Conservation (phyloP, 164 flowering plant species). For the Piper betle region DNA sequence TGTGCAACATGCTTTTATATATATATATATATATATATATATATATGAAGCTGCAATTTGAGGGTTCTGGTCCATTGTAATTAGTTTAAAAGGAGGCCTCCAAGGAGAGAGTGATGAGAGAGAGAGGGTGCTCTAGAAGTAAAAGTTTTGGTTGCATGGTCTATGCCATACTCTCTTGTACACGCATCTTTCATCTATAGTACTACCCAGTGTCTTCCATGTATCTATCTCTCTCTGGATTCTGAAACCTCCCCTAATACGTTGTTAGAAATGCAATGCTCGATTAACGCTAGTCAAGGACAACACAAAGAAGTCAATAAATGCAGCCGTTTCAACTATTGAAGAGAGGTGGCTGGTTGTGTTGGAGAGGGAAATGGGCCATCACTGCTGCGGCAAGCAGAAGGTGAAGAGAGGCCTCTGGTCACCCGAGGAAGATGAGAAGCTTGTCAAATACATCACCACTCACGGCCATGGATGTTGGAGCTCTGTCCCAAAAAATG, state of each 20-base stretch:
- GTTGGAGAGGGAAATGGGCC: constrained; percentile 23
- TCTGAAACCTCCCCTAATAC: background rate
- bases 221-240: background rate
- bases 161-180: background rate
- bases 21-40: no score
- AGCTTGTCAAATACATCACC: constrained; percentile 23
- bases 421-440: constrained; percentile 44
- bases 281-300: no score
- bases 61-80: constrained; percentile 10
- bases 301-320: constrained; percentile 3
- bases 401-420: constrained; percentile 35
- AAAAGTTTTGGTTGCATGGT: constrained; percentile 16
- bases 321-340: constrained; percentile 2
- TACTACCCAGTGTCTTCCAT: no score
- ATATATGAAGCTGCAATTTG: constrained; percentile 14
- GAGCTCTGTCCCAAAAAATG: constrained; percentile 32
- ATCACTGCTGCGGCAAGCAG: constrained; percentile 36
- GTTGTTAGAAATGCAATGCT: no score
- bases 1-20: no score
- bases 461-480: constrained; percentile 36
- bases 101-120: constrained; percentile 24
- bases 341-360: background rate
- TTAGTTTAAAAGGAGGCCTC: constrained; percentile 9
- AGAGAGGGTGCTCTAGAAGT: constrained; percentile 23
- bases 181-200: background rate